Conservation (phyloP, 371 early-diverging fungal species). For the Syncephalis plumigaleata region DNA sequence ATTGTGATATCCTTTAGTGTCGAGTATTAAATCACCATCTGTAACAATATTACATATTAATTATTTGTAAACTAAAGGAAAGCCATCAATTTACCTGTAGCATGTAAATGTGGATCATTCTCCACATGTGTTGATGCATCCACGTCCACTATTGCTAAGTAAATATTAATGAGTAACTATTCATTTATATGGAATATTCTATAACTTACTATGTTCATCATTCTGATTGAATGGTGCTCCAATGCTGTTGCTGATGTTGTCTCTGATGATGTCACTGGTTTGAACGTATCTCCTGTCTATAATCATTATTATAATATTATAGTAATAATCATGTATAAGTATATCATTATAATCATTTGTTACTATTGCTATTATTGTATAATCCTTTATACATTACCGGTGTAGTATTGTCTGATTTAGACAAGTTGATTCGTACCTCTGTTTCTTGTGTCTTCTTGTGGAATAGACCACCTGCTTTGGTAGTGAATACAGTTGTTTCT, state of each 20-base stretch:
- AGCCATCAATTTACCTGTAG: too few species aligned
- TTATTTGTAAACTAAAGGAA: too few species aligned
- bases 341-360: conserved; percentile 10
- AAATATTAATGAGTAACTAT: not conserved
- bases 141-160: not conserved
- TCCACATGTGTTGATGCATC: not conserved
- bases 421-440: not conserved
- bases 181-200: not conserved
- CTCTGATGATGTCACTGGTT: too few species aligned
- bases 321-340: too few species aligned
- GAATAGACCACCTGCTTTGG: conserved; percentile 4
- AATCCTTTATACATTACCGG: not conserved
- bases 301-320: too few species aligned
- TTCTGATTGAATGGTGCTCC: conserved; percentile 3
- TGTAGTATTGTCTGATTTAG: not conserved
- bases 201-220: not conserved
- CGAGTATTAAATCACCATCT: too few species aligned
- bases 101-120: too few species aligned
- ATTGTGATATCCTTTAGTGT: too few species aligned
- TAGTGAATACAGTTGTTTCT: conserved; percentile 9
- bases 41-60: too few species aligned
- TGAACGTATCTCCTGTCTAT: not conserved
- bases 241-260: too few species aligned
- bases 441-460: conserved; percentile 5
- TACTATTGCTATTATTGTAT: conserved; percentile 11